Base-by-base conservation (phyloP, 148 eudicot genomes). In the Amaranthus hypochondriacus region DNA sequence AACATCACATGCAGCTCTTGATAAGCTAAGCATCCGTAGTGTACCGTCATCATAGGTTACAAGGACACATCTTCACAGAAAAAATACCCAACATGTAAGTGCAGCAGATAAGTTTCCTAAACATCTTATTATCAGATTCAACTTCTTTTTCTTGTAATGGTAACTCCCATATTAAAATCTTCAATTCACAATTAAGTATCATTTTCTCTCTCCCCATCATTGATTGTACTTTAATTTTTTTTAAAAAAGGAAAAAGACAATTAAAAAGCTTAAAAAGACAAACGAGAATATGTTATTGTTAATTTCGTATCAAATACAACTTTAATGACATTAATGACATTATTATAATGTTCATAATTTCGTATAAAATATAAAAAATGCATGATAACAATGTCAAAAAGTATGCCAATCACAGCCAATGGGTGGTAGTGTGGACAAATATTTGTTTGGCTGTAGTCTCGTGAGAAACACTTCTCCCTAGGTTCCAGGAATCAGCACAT, bases 21-120 rank as follows among this genome's bases (percentile, higher is more conserved):
- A 62, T 78, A 91, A 80, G 81, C 88, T 89, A 69, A 94, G 81
- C 58, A 86, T 70, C 83, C 95, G 79, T 43, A 90, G 67, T 52
- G 85, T 86, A 70, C 97, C 97, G 74, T 92, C 96, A 76, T 90
- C 96, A 77, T 75, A 82, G 68, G 92, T 75, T 63, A 87, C 82
- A 74, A 90, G 68, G 56, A 92, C 71, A 82, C 97, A 88, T 62
- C 99, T 92, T 76, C 75, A 88, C 53, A 56, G 59, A 71, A 42
- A 74, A 69, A 48, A 0, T 39, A 69, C 39, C 39, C 6, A 14
- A 55, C 70, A 73, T 39, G 72, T 82, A 76, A 76, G 73, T 48
- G 62, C 66, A 66, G 66, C 48, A 69, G 9, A 21, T 7, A 7
- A 21, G 63, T 28, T 28, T 28, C 39, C 39, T 28, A 28, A 28